Evolutionary conservation across 2,329 filamentous ascomycete genomes (phyloP), one percentile per base, ranked within the genome.

Genomic region (Alternaria sp.): DNA sequence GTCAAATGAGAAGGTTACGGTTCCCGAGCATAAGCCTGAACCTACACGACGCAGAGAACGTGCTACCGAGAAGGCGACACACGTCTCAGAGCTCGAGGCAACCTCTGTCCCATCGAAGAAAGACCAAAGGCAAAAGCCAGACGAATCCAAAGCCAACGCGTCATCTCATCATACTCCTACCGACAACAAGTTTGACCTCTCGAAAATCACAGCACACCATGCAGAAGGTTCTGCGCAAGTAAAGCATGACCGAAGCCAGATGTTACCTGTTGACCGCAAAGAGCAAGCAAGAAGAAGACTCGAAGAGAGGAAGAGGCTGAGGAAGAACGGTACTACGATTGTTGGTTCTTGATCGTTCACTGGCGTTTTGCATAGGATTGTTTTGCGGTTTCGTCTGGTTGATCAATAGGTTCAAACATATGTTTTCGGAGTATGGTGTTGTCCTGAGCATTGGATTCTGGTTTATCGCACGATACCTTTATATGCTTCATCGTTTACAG

Each of bases 301-400:
- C 7, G 66, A 63, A 49, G 72, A 73, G 56, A 68, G 70, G 61
- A 79, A 69, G 67, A 70, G 67, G 60, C 60, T 72, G 63, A 75
- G 66, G 62, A 73, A 73, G 53, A 64, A 66, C 21, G 62, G 50
- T 25, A 59, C 65, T 25, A 50, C 44, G n/a, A 55, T 55, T 17
- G 55, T 28, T 46, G 28, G 46, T 19, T 21, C 21, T 21, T 50
- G 21, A 36, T 21, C 6, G 13, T 51, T 43, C 1, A 25, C 9
- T n/a, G 10, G n/a, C n/a, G n/a, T 7, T 17, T 51, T 56, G 61
- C 15, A 40, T 25, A 9, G 21, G 19, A n/a, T 13, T 25, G 12
- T 36, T n/a, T 30, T 55, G 23, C 32, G 26, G 26, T 43, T 32
- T 21, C 6, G 15, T 15, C 12, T 60, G 28, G 30, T 9, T 40